Percentiles rank a stretch among this genome's conserved stretches.
These are phyloP conservation scores for Leishmania aethiopica DNA, from an alignment of 208 protist species.

Conservation along the genomic window DNA sequence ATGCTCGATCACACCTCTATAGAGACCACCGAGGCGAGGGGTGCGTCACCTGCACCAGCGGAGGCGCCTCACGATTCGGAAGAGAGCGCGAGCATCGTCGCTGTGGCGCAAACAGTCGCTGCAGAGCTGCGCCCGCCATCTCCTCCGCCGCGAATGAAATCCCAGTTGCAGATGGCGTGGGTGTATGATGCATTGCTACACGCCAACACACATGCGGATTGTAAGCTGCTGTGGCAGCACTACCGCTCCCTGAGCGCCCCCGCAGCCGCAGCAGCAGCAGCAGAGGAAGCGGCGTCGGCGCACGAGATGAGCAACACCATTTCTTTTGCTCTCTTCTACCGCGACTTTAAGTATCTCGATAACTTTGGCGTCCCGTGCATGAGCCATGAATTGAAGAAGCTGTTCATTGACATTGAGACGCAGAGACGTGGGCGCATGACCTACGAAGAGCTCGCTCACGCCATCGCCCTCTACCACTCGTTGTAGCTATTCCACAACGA, in stretches of 20 bases:
- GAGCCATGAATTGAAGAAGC: constrained; percentile 37
- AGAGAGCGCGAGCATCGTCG: neutral
- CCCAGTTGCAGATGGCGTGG: constrained; percentile 33
- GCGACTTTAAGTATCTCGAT: constrained; percentile 62
- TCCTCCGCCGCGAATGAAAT: constrained; percentile 39
- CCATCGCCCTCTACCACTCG: constrained; percentile 49
- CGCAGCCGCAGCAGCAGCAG: neutral
- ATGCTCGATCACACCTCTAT: neutral
- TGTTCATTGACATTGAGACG: constrained; percentile 49
- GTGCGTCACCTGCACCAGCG: constrained; percentile 34
- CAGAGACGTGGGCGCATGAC: constrained; percentile 42
- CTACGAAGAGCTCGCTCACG: constrained; percentile 57
- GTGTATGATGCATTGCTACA: constrained; percentile 48
- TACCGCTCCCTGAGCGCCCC: constrained; percentile 33
- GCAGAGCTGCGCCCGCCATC: neutral
- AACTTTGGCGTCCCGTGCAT: constrained; percentile 62
- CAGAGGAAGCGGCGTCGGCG: constrained; percentile 3
- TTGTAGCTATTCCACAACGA: constrained; percentile 30
- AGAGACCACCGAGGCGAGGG: neutral
- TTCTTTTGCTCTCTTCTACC: constrained; percentile 37
- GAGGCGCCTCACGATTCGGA: constrained; percentile 6
- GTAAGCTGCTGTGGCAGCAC: constrained; percentile 56
- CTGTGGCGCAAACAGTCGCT: neutral
- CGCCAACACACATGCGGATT: constrained; percentile 35
- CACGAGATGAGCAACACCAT: constrained; percentile 17